Conservation (phyloP, 1,284 basidiomycete genomes). For the Leccinum pachyderme region DNA sequence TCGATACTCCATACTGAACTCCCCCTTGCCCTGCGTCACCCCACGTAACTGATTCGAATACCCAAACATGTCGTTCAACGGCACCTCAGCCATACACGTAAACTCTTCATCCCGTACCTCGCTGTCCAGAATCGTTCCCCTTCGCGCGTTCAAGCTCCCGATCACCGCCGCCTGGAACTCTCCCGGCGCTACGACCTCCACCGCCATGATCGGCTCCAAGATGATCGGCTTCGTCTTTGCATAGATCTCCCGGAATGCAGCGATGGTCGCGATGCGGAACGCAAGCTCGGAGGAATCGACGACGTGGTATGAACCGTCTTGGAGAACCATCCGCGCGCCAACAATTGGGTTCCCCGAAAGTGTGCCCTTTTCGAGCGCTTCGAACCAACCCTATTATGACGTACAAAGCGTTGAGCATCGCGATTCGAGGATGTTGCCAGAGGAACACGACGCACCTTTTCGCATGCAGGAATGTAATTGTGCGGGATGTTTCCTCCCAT, state of each 20-base stretch:
- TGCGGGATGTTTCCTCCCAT: conserved; percentile 93
- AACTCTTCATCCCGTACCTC: conserved; percentile 99
- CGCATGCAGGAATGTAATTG: conserved; percentile 92
- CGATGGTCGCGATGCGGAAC: conserved; percentile 87
- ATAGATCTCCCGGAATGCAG: conserved; percentile 93
- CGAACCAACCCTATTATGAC: conserved; percentile 79
- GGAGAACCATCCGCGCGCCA: conserved; percentile 85
- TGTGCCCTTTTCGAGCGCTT: conserved; percentile 90
- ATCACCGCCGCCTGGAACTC: conserved; percentile 98
- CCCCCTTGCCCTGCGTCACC: conserved; percentile 93
- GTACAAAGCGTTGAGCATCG: background rate
- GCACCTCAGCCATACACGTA: conserved; percentile 87
- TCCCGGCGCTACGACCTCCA: conserved; percentile 93
- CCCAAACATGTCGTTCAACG: conserved; percentile 99
- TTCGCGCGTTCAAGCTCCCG: conserved; percentile 89
- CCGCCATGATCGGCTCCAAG: conserved; percentile 97
- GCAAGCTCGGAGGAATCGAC: conserved; percentile 98
- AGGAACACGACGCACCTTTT: conserved; percentile 61
- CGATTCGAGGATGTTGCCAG: background rate
- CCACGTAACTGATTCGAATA: conserved; percentile 92
- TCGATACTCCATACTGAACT: conserved; percentile 97
- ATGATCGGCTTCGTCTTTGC: conserved; percentile 77
- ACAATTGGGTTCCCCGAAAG: conserved; percentile 89
- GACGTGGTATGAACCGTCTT: conserved; percentile 92
- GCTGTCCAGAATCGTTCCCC: conserved; percentile 94